Evolutionary conservation across 768 basidiomycete species (phyloP).

Genomic region (Nevesoporus exiguus): DNA sequence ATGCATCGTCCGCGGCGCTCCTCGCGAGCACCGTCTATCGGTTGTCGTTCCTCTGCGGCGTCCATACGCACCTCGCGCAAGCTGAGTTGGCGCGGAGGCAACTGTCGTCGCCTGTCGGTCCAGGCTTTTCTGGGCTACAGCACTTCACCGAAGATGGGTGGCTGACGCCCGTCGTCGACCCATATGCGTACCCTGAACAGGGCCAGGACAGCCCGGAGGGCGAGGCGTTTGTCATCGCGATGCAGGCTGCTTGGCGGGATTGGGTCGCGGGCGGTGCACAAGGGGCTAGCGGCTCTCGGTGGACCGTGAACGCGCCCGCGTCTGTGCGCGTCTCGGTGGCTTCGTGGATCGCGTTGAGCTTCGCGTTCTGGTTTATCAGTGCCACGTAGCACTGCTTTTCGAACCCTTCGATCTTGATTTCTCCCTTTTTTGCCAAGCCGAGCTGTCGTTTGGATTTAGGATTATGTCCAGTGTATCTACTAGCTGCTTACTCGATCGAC

Average conservation of each 20-base stretch:
- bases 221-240: slow-evolving; percentile 73
- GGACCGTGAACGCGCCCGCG: background rate
- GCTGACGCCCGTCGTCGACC: slow-evolving; percentile 75
- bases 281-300: slow-evolving; percentile 41
- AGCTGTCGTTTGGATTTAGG: too few species aligned
- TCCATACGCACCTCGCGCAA: slow-evolving; percentile 47
- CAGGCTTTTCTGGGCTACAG: slow-evolving; percentile 20
- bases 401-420: too few species aligned
- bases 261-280: slow-evolving; percentile 58
- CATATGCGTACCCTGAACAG: slow-evolving; percentile 45
- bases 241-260: slow-evolving; percentile 74
- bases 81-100: slow-evolving; percentile 55
- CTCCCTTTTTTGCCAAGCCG: too few species aligned
- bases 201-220: slow-evolving; percentile 67
- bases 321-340: background rate
- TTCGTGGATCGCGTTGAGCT: background rate
- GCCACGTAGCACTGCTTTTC: background rate
- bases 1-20: slow-evolving; percentile 70
- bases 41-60: slow-evolving; percentile 50
- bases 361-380: background rate
- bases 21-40: slow-evolving; percentile 77
- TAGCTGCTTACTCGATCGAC: too few species aligned
- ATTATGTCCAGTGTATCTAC: too few species aligned
- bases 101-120: slow-evolving; percentile 25
- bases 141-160: slow-evolving; percentile 62